Base-by-base conservation (phyloP, 1,139 yeast species). In the Pichia sp. region DNA sequence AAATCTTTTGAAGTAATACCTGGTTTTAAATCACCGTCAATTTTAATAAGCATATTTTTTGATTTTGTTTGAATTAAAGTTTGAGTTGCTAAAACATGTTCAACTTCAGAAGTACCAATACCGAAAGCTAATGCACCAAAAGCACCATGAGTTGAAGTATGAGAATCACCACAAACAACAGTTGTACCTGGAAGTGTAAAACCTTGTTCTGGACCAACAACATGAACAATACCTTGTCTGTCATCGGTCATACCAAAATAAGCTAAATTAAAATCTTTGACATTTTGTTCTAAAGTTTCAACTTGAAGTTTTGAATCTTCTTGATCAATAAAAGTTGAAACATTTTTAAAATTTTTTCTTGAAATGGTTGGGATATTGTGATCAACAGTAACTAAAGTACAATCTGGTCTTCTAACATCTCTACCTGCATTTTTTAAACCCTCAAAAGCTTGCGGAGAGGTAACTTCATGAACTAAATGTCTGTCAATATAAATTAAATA, bases 161-260 rank as follows among this genome's bases (percentile, higher is more conserved):
- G 98, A 3, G 97, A 87, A 65, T 92, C 98, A 64, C 98, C 98
- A 70, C 98, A 92, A 41, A 92, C 98, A 36, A 92, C 96, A 4
- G 98, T 92, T 46, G 97, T 87, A 59, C 98, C 98, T 27, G 98
- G 98, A 46, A 92, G 74, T 30, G 98, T 92, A 69, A 92, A 92
- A 39, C 97, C 98, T 68, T 92, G 97, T 67, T 92, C 98, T 32
- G 98, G 98, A 37, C 98, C 98, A 49, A 92, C 95, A 56, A 92
- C 87, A 65, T 92, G 98, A 47, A 92, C 98, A 62, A 92, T 92
- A 58, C 98, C 98, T 69, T 92, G 98, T 68, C 97, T 81, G 53
- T 74, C 74, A 67, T 92, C 97, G 46, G 80, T 76, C 94, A 92
- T 86, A 53, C 98, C 98, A 55, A 92, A 90, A 63, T 83, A 92